Conservation (phyloP, 2,329 filamentous ascomycete genomes). For the Aspergillus sp. region DNA sequence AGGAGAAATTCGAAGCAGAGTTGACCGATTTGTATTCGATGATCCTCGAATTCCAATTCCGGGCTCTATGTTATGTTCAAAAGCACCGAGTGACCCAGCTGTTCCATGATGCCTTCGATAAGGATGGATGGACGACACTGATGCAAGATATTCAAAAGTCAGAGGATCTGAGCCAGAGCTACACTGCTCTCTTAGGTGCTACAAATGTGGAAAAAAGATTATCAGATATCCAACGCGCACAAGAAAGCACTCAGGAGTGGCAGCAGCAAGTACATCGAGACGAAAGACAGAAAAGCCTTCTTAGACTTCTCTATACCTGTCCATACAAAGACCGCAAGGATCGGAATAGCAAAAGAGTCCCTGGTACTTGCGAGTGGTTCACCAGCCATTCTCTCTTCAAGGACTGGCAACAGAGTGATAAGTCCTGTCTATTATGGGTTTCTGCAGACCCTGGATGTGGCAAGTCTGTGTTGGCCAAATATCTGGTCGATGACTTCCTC, state of each 20-base stretch:
- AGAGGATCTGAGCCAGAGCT: too few relatives aligned
- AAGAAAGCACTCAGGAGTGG: neutral
- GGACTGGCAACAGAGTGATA: constrained; percentile 14
- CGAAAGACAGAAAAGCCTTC: neutral
- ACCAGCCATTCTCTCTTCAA: constrained; percentile 17
- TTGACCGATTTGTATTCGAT: constrained; percentile 4
- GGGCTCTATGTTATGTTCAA: constrained; percentile 6
- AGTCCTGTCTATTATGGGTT: constrained; percentile 19
- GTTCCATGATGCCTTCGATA: too few relatives aligned
- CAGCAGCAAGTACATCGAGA: neutral
- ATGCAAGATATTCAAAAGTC: too few relatives aligned
- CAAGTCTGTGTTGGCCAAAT: constrained; percentile 20
- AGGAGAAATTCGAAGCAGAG: neutral
- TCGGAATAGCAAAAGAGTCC: constrained; percentile 10
- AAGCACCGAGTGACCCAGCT: neutral
- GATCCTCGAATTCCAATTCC: constrained; percentile 9
- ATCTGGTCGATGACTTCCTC: constrained; percentile 9
- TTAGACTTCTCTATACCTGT: constrained; percentile 7
- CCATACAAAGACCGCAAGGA: constrained; percentile 8
- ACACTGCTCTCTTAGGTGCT: too few relatives aligned
- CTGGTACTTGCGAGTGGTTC: constrained; percentile 30
- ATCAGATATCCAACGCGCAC: too few relatives aligned
- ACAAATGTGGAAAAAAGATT: too few relatives aligned
- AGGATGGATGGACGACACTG: too few relatives aligned
- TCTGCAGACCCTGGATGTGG: constrained; percentile 25